A percentile compares a stretch with the other conserved stretches of the same genome.
Evolutionary conservation across 768 basidiomycete genomes (phyloP).

Genomic region (Gloeopeniophorella convolvens): DNA sequence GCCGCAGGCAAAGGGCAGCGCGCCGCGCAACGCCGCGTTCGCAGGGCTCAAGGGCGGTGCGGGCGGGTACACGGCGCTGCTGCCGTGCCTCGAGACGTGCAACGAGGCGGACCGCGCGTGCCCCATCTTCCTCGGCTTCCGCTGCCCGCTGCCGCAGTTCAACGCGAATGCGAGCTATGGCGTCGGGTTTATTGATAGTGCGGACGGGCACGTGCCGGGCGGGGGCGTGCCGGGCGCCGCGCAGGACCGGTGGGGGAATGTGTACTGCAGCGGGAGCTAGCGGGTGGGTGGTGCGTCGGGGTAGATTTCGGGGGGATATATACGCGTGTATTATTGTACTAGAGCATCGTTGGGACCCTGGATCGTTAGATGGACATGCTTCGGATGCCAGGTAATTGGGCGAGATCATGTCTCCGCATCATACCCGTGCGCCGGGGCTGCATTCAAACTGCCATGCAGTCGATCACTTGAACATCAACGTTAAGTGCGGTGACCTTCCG

Average conservation of each 20-base stretch:
- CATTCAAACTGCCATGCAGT: no score
- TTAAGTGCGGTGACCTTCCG: no score
- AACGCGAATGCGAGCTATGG: constrained; percentile 69
- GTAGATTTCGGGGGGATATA: no score
- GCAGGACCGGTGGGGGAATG: constrained; percentile 67
- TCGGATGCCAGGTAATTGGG: no score
- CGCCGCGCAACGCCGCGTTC: constrained; percentile 42
- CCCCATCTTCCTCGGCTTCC: constrained; percentile 63
- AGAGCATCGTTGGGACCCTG: no score
- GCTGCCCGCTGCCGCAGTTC: constrained; percentile 54
- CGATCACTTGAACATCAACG: no score
- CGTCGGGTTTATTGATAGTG: constrained; percentile 64
- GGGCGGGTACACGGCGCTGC: constrained; percentile 48
- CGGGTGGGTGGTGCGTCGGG: no score
- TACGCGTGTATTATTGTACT: no score
- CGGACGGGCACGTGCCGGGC: constrained; percentile 38
- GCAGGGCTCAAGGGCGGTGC: no score
- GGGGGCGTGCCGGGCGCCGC: constrained; percentile 46
- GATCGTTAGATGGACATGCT: no score
- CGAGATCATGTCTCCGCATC: no score
- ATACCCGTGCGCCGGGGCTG: no score
- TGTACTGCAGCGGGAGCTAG: constrained; percentile 56
- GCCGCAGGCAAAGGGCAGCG: constrained; percentile 32
- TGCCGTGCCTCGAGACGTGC: constrained; percentile 80
- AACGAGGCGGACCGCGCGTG: constrained; percentile 68